Percentiles rank a stretch among this genome's conserved stretches.
Evolutionary conservation across 75 land plant species (phyloP).

Genomic region (Pinus taeda): DNA sequence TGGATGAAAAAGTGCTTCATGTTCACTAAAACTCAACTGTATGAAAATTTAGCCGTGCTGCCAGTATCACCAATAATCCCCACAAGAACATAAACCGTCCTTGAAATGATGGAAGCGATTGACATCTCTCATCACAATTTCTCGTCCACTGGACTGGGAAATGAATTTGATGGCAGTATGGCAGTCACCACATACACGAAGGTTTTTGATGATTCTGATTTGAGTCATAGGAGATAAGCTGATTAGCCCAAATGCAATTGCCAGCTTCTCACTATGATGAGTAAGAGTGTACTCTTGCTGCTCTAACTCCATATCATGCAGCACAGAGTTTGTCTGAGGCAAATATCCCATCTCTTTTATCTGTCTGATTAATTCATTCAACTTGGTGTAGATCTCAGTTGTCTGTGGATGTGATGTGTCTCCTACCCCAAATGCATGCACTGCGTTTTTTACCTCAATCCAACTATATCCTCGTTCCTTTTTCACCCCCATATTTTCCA

Average conservation of each 20-base stretch:
- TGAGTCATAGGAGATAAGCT: not conserved
- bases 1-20: too few relatives aligned
- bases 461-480: slow-evolving; percentile 13
- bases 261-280: not conserved
- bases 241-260: not conserved
- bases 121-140: too few relatives aligned
- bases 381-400: not conserved
- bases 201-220: not conserved
- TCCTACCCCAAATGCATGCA: not conserved
- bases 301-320: not conserved
- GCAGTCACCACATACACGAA: not conserved
- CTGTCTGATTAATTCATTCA: not conserved
- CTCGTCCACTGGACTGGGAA: too few relatives aligned
- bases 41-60: too few relatives aligned
- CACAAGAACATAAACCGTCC: too few relatives aligned
- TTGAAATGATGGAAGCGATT: too few relatives aligned
- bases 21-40: too few relatives aligned
- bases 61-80: too few relatives aligned
- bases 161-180: not conserved
- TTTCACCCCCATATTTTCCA: slow-evolving; percentile 8
- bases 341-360: not conserved
- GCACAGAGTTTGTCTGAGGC: too few relatives aligned
- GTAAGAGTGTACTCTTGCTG: not conserved
- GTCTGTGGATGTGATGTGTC: not conserved
- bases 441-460: not conserved